Evolutionary conservation across 1,139 yeast genomes (phyloP), one percentile per base, ranked within the genome.

Genomic region (Protomyces arabidopsidicola): DNA sequence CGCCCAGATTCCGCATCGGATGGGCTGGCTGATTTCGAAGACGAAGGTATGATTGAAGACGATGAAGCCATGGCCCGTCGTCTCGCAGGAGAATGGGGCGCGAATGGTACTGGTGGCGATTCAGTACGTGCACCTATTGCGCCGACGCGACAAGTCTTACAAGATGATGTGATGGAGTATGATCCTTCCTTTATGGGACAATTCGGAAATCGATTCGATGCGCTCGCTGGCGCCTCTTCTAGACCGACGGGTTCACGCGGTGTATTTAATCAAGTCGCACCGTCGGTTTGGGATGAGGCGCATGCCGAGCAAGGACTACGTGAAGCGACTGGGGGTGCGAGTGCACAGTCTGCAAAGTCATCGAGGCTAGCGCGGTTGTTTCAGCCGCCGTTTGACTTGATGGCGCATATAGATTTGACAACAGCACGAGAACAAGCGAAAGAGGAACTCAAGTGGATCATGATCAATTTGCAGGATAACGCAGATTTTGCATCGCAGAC

Each of bases 361-460:
- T 59, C 68, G 68, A 18, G 67, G 71, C 27, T 55, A 57, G 97
- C 97, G 3, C 81, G 81, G 67, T 78, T 93, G 45, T 93, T 91
- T 75, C 79, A 95, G 67, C 98, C 98, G 0, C 98, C 98, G 0
- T 93, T 90, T 76, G 98, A 93, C 71, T 77, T 93, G 53, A 90
- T 93, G 74, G 78, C 84, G 22, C 83, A 82, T 67, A 70, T 84
- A 14, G 84, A 82, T 66, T 75, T 95, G 27, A 95, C 89, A 16
- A 65, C 69, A 10, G 98, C 98, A 2, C 87, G 85, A 70, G 70
- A 73, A 1, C 78, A 80, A 67, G 98, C 96, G 0, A 81, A 85
- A 65, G 76, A 75, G 54, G 80, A 79, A 64, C 78, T 82, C 66
- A 89, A 87, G 75, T 91, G 98, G 97, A 80, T 95, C 18, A 76